phyloP scores from a whole-genome alignment of 2,329 filamentous ascomycete species.

The Berkeleyomyces rouxiae region DNA sequence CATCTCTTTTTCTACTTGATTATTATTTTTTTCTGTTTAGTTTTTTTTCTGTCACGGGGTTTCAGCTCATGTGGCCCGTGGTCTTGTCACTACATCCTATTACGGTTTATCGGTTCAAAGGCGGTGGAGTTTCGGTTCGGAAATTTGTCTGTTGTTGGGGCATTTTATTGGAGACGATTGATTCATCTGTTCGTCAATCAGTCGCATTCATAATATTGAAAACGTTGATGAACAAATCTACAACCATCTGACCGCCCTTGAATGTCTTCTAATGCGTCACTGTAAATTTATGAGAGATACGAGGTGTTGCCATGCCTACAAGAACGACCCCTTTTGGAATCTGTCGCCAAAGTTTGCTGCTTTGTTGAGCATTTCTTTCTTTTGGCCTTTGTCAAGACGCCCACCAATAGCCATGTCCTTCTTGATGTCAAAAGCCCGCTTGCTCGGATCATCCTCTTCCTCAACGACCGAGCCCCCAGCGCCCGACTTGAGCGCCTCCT shows the following conservation, averaged over 20 bases:
- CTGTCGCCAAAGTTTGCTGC: conserved; percentile 67
- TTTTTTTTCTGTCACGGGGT: not conserved
- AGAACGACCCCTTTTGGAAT: conserved; percentile 59
- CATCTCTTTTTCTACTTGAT: not conserved
- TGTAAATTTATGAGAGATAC: not conserved
- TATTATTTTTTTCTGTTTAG: not conserved
- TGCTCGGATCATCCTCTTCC: conserved; percentile 80
- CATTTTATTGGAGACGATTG: no score
- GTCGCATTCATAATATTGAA: no score
- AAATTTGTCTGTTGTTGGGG: no score
- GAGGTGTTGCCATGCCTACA: conserved; percentile 22
- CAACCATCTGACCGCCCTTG: no score
- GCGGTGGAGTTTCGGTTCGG: no score
- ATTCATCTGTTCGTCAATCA: no score
- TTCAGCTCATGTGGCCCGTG: not conserved
- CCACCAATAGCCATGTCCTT: conserved; percentile 78
- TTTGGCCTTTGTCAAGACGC: conserved; percentile 55
- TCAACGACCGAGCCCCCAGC: conserved; percentile 21
- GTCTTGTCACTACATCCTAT: not conserved
- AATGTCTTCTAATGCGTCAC: no score
- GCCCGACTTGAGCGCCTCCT: conserved; percentile 17
- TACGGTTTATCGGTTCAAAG: not conserved
- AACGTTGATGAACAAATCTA: no score
- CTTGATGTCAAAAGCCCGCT: conserved; percentile 73
- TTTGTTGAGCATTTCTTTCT: conserved; percentile 61